phyloP scores from a whole-genome alignment of 306 rosid genomes.

The Echinosophora koreensis region DNA sequence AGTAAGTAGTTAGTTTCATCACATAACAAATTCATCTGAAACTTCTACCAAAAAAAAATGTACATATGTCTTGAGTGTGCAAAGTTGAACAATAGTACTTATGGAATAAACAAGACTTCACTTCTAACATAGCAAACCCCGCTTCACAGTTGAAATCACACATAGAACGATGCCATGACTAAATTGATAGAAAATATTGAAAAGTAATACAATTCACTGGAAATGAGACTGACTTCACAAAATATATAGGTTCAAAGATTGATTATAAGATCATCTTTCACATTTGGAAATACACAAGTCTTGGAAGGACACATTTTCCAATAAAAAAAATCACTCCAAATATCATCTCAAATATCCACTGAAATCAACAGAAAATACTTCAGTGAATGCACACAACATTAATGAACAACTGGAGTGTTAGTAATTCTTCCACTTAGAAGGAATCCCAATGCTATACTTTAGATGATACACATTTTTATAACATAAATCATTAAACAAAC shows the following conservation, averaged over 20 bases:
- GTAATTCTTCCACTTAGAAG: constrained; percentile 41
- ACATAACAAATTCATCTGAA: constrained; percentile 26
- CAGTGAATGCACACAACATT: constrained; percentile 24
- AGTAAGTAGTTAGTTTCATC: constrained; percentile 46
- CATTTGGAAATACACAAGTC: constrained; percentile 34
- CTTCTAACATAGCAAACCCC: constrained; percentile 31
- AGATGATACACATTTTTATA: constrained; percentile 17
- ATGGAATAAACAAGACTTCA: constrained; percentile 37
- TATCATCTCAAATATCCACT: constrained; percentile 38
- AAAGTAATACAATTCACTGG: constrained; percentile 25
- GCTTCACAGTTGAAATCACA: constrained; percentile 40
- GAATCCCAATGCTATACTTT: constrained; percentile 10
- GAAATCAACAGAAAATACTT: constrained; percentile 30
- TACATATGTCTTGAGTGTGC: constrained; percentile 22
- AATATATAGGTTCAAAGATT: constrained; percentile 21
- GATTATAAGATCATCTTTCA: constrained; percentile 11
- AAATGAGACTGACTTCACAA: constrained; percentile 17
- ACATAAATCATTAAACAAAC: constrained; percentile 30
- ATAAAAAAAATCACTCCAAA: background rate
- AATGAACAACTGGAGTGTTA: constrained; percentile 1
- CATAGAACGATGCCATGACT: constrained; percentile 30
- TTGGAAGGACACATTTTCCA: background rate
- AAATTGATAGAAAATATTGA: constrained; percentile 30
- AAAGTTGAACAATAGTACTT: constrained; percentile 31
- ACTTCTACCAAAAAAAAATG: constrained; percentile 7